Base-by-base conservation (phyloP, 139 green algal species). In the Chlamydomonas asymmetrica region DNA sequence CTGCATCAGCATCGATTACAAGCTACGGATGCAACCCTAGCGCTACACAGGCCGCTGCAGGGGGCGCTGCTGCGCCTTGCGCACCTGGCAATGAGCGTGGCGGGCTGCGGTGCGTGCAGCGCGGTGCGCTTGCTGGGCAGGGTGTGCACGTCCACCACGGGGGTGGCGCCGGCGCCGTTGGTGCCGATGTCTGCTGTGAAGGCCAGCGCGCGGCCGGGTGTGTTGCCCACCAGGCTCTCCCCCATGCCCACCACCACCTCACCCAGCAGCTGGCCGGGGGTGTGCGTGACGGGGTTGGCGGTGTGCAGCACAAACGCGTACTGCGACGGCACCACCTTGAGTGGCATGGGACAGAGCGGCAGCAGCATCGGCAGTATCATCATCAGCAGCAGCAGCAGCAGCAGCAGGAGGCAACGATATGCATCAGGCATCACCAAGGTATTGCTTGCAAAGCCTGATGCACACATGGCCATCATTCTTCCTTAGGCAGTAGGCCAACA, bases 281-380 rank as follows among this genome's bases (percentile, higher is more conserved):
- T 71, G 63, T 75, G 75, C 18, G 83, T 93, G 20, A 97, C 63
- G 4, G 94, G 94, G 73, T 96, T 89, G 6, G 88, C 88, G 10
- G 92, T 97, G 91, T 98, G 94, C 59, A 97, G 77, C 68, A 98
- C 94, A 81, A 97, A 98, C 2, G 94, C 91, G 84, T 97, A 97
- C 34, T 91, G 74, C 13, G 86, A 88, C 48, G 90, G 87, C 27
- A 95, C 78, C 27, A 95, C 82, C 84, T 92, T 79, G 62, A 84
- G 60, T 40, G 52, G 16, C 2, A 25, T 34, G 38, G 1, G 25
- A 74, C 4, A 85, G 63, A 29, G 45, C 70, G 82, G 82, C 85
- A 90, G 75, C 78, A 95, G 91, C 62, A 96, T 78, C 66, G 96
- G 91, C 56, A 93, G 88, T 5, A 80, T 87, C 89, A 98, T 97